Percentiles rank a stretch among this genome's conserved stretches.
Evolutionary conservation across 2,329 filamentous ascomycete genomes (phyloP).

Genomic region (Truncatella angustata): DNA sequence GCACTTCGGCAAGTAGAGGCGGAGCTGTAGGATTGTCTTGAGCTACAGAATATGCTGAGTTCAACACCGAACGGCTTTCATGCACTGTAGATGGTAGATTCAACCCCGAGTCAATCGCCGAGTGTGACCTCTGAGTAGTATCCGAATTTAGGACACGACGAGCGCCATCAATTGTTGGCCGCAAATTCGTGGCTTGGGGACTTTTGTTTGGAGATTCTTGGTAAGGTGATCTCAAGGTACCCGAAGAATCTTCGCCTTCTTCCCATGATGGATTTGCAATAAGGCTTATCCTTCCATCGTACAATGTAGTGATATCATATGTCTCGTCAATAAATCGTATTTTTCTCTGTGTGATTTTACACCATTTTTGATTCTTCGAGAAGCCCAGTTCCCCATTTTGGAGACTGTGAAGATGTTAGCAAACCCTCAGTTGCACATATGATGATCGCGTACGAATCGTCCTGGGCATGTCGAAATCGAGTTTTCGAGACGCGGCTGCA

Average conservation of each 20-base stretch:
- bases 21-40: too few species aligned
- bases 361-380: conserved; percentile 5
- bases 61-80: too few species aligned
- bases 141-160: not conserved
- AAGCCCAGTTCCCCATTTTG: conserved; percentile 2
- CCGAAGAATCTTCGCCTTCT: not conserved
- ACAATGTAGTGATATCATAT: not conserved
- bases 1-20: too few species aligned
- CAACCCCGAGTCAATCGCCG: too few species aligned
- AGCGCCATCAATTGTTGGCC: not conserved
- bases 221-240: not conserved
- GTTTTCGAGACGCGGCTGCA: not conserved
- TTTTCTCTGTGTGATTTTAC: not conserved
- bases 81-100: too few species aligned
- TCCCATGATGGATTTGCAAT: not conserved
- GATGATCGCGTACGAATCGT: not conserved
- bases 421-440: not conserved
- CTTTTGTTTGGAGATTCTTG: not conserved
- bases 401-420: not conserved
- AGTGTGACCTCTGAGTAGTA: too few species aligned
- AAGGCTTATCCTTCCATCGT: not conserved
- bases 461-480: conserved; percentile 7
- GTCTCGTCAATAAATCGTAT: conserved; percentile 1
- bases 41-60: too few species aligned
- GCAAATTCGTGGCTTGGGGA: not conserved